Conservation (phyloP, 2,329 filamentous ascomycete species). For the Venturiaceae sp. region DNA sequence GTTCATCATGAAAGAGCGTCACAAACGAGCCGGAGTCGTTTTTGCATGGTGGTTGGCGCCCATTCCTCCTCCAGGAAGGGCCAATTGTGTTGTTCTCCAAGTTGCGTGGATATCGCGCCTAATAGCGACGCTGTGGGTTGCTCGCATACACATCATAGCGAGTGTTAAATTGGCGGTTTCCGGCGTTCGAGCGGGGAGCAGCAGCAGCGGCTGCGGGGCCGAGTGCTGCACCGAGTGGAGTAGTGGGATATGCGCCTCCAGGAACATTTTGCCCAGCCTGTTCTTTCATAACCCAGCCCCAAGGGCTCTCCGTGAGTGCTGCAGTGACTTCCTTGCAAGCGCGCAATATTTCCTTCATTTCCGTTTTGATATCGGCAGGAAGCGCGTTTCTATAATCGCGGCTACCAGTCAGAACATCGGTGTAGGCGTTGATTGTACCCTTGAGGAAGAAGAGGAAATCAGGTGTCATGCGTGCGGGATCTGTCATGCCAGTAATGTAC, state of each 20-base stretch:
- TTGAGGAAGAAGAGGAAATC: background rate
- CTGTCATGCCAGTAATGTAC: background rate
- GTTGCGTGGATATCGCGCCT: background rate
- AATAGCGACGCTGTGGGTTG: background rate
- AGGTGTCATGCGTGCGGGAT: background rate
- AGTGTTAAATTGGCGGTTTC: background rate
- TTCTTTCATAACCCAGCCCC: conserved; percentile 36
- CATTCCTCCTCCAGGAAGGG: background rate
- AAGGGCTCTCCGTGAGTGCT: conserved; percentile 18
- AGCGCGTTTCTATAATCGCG: background rate
- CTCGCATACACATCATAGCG: background rate
- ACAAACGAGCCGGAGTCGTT: no score
- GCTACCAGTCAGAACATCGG: background rate
- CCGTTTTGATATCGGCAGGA: background rate
- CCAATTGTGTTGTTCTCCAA: background rate
- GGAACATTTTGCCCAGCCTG: conserved; percentile 28
- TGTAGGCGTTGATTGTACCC: background rate
- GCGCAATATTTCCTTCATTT: conserved; percentile 7
- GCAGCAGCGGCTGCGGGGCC: conserved; percentile 87
- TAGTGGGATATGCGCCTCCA: conserved; percentile 51
- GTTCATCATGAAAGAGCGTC: no score
- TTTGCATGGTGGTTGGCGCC: no score
- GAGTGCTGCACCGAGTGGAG: conserved; percentile 78
- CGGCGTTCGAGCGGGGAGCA: conserved; percentile 57
- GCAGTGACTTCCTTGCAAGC: conserved; percentile 13